phyloP scores from a whole-genome alignment of 179 eudicot genomes.

The Patellifolia procumbens region DNA sequence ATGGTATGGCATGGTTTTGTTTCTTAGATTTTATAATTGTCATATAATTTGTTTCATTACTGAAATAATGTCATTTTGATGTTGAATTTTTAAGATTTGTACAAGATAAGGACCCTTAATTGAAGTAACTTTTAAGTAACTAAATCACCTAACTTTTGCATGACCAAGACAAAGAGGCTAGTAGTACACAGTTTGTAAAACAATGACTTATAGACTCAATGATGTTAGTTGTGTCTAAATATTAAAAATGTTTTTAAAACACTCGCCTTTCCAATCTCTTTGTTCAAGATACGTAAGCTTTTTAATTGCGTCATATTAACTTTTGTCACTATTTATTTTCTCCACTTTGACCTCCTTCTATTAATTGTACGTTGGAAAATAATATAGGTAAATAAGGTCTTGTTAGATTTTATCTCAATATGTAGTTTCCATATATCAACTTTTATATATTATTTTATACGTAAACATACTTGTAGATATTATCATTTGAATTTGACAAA shows the following conservation, averaged over 20 bases:
- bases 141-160: slow-evolving; percentile 24
- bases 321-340: too few relatives aligned
- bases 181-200: slow-evolving; percentile 13
- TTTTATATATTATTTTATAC: too few relatives aligned
- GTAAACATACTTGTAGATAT: too few relatives aligned
- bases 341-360: too few relatives aligned
- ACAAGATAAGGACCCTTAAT: slow-evolving; percentile 11
- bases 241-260: slow-evolving; percentile 3
- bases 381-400: too few relatives aligned
- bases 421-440: too few relatives aligned
- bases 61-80: not conserved
- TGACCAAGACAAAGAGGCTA: slow-evolving; percentile 20
- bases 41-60: not conserved
- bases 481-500: too few relatives aligned
- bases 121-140: slow-evolving; percentile 30
- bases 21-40: not conserved
- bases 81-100: not conserved
- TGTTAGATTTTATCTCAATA: too few relatives aligned
- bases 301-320: too few relatives aligned
- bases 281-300: too few relatives aligned
- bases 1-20: not conserved
- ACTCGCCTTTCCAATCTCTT: slow-evolving; percentile 13
- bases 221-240: not conserved
- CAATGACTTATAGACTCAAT: slow-evolving; percentile 8
- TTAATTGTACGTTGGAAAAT: too few relatives aligned